Evolutionary conservation across 441 rosid species (phyloP), one percentile per base, ranked within the genome.

Genomic region (Populus hybrid): DNA sequence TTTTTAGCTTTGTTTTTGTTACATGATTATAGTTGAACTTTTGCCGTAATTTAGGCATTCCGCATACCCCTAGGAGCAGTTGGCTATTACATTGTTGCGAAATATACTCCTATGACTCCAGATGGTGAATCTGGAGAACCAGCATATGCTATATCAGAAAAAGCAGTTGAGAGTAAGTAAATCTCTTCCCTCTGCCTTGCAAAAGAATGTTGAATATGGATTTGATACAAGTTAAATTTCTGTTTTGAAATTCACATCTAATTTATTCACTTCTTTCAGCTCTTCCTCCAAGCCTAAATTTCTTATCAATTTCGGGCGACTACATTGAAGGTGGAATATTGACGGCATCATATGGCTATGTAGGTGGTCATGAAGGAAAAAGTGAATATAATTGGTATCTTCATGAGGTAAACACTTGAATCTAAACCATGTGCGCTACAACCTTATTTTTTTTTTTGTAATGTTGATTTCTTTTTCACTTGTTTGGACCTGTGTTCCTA

Each of bases 41-140:
- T 83, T 75, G 40, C 72, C 74, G 76, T 64, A 72, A 10, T 76
- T 75, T 83, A 97, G 99, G 94, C 98, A 83, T 90, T 97, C 80
- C 98, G 99, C 38, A 88, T 97, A 85, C 98, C 99, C 74, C 78
- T 97, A 76, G 98, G 98, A 84, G 99, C 98, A 40, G 98, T 97
- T 83, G 98, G 93, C 66, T 87, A 82, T 85, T 89, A 88, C 79
- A 82, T 97, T 72, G 96, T 88, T 85, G 98, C 88, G 59, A 97
- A 93, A 84, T 97, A 91, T 83, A 86, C 94, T 83, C 99, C 99
- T 75, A 94, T 94, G 98, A 88, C 92, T 76, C 83, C 88, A 40
- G 90, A 90, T 83, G 97, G 98, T 73, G 97, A 91, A 86, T 87
- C 91, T 81, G 99, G 99, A 75, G 96, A 97, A 86, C 85, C 98